These are phyloP conservation scores for Aspergillus taichungensis DNA, from an alignment of 495 filamentous ascomycete genomes.

Conservation along the genomic window DNA sequence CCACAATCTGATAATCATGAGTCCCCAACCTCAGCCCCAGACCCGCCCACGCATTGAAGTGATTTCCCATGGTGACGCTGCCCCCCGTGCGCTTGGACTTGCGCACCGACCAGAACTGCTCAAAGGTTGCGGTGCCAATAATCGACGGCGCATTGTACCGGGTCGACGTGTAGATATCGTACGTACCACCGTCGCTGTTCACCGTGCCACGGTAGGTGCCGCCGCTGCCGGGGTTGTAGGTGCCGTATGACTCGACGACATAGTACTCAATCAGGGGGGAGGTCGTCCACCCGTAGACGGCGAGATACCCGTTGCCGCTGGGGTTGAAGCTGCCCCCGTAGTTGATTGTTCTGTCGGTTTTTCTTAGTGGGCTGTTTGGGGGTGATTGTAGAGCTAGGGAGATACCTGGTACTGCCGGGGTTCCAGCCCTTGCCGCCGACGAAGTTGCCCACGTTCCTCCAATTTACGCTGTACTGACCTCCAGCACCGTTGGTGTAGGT, in stretches of 20 bases:
- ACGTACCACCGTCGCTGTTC: conserved; percentile 49
- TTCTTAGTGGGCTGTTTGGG: background rate
- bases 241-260: conserved; percentile 51
- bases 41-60: conserved; percentile 54
- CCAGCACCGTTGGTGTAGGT: conserved; percentile 49
- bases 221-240: conserved; percentile 41
- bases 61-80: conserved; percentile 43
- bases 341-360: conserved; percentile 34
- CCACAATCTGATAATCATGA: conserved; percentile 54
- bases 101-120: conserved; percentile 55
- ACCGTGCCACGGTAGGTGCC: conserved; percentile 45
- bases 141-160: conserved; percentile 55
- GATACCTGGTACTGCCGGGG: conserved; percentile 38
- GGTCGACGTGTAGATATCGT: conserved; percentile 53
- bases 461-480: conserved; percentile 48
- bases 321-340: conserved; percentile 48
- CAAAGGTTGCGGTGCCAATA: conserved; percentile 49
- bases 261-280: conserved; percentile 58
- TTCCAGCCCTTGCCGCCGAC: conserved; percentile 57
- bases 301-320: conserved; percentile 50
- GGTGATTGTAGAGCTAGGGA: background rate
- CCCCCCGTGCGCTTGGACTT: conserved; percentile 44
- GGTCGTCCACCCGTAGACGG: conserved; percentile 56
- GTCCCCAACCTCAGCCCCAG: conserved; percentile 40
- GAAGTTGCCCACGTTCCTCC: conserved; percentile 49